Evolutionary conservation across 805 yeast genomes (phyloP).

Genomic region (Nakazawaea holstii): DNA sequence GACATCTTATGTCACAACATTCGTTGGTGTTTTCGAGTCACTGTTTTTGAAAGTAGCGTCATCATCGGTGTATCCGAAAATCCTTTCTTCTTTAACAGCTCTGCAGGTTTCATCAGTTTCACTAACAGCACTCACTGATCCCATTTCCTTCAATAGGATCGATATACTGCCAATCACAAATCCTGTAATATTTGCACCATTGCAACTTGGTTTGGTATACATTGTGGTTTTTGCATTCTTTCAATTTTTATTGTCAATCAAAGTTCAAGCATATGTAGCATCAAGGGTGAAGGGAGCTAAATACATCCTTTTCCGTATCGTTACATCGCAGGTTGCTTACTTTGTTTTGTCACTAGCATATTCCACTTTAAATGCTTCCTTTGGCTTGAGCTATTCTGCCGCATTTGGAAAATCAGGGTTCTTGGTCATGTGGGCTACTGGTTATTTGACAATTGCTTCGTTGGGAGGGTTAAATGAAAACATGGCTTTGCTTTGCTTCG

Average conservation of each 20-base stretch:
- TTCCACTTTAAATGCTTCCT: conserved; percentile 59
- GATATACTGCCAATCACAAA: conserved; percentile 50
- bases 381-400: conserved; percentile 53
- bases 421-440: conserved; percentile 65
- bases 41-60: conserved; percentile 19
- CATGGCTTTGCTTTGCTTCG: conserved; percentile 44
- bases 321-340: conserved; percentile 45
- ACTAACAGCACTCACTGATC: conserved; percentile 15
- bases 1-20: conserved; percentile 37
- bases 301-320: conserved; percentile 47
- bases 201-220: conserved; percentile 72
- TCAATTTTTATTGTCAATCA: conserved; percentile 56
- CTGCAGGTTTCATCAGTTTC: conserved; percentile 9
- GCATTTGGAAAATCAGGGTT: conserved; percentile 68
- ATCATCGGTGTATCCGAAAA: not conserved
- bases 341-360: conserved; percentile 54
- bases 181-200: conserved; percentile 54
- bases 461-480: conserved; percentile 74
- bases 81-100: not conserved
- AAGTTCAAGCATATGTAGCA: conserved; percentile 46
- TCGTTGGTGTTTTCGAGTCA: conserved; percentile 31
- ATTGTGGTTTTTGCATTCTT: conserved; percentile 69
- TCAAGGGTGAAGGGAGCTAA: conserved; percentile 36
- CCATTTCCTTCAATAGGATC: conserved; percentile 26
- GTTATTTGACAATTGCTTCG: conserved; percentile 64